A percentile compares a stretch with the other conserved stretches of the same genome.
Conservation (phyloP, 176 grass and related monocot genomes). For the Miscanthus lutarioriparius region DNA sequence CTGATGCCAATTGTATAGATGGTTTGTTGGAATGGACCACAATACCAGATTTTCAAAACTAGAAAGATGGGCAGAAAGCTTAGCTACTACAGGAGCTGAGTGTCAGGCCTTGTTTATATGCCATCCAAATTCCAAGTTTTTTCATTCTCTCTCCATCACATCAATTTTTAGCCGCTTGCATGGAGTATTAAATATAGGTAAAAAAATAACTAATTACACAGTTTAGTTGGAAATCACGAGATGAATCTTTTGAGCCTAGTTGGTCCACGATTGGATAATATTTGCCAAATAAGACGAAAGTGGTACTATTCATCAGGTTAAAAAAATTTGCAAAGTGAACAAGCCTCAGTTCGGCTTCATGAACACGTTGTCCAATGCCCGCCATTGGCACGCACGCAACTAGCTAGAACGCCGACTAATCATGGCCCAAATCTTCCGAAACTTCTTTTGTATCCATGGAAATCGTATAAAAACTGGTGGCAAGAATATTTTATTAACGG, state of each 20-base stretch:
- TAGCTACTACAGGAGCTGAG: background rate
- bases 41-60: background rate
- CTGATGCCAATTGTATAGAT: background rate
- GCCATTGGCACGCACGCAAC: constrained; percentile 26
- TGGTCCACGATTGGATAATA: too few relatives aligned
- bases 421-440: constrained; percentile 35
- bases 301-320: too few relatives aligned
- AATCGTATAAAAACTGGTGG: constrained; percentile 16
- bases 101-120: too few relatives aligned
- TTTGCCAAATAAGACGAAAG: too few relatives aligned
- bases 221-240: too few relatives aligned
- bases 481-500: constrained; percentile 41
- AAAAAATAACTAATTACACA: too few relatives aligned
- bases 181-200: too few relatives aligned
- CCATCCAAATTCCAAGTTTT: too few relatives aligned
- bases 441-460: constrained; percentile 39
- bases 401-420: background rate
- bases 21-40: constrained; percentile 19
- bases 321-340: too few relatives aligned
- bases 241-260: too few relatives aligned
- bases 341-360: constrained; percentile 22
- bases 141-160: too few relatives aligned
- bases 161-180: too few relatives aligned
- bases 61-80: constrained; percentile 27
- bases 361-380: constrained; percentile 8